These are phyloP conservation scores for Pleurotus djamor DNA, from an alignment of 768 basidiomycete genomes.

Conservation along the genomic window DNA sequence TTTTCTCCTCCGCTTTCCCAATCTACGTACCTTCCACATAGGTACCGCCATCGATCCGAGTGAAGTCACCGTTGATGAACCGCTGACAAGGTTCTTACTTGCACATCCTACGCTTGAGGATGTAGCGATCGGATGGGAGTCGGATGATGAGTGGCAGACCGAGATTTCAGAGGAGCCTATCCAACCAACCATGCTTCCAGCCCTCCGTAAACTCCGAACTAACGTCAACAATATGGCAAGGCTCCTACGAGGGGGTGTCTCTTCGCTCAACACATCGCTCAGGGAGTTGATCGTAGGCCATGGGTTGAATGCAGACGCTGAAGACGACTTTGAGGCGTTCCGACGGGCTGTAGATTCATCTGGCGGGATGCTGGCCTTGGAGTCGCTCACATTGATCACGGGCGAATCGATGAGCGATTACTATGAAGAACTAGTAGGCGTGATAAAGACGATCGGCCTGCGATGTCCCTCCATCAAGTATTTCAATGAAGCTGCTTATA, in stretches of 20 bases:
- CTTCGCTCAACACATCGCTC: background rate
- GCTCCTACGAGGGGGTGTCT: background rate
- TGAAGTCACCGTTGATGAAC: slow-evolving; percentile 1
- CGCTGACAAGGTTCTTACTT: background rate
- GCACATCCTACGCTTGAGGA: background rate
- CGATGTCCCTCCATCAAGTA: background rate
- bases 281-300: background rate
- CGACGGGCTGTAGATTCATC: background rate
- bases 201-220: background rate
- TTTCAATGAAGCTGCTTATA: background rate
- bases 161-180: background rate
- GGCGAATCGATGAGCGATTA: slow-evolving; percentile 1
- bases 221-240: background rate
- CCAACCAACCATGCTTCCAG: background rate
- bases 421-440: background rate
- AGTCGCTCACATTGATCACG: background rate
- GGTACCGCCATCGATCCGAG: background rate
- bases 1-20: background rate
- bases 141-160: background rate
- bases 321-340: slow-evolving; percentile 1
- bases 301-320: background rate
- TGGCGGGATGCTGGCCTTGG: background rate
- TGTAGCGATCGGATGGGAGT: background rate
- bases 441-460: background rate
- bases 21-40: background rate